Base-by-base conservation (phyloP, 164 flowering plant species). In the Annona cherimola region DNA sequence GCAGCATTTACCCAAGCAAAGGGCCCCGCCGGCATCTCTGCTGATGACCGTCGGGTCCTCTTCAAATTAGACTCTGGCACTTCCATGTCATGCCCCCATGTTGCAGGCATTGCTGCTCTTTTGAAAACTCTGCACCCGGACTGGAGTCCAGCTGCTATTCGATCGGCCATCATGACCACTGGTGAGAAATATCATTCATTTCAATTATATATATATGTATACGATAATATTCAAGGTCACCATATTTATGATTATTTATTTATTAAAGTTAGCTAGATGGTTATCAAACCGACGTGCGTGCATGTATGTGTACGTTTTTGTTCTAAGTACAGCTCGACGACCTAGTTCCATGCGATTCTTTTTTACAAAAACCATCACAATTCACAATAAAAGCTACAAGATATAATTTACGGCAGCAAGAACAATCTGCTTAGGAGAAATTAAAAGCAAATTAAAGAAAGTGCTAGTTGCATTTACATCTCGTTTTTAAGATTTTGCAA, bases 51-150 rank as follows among this genome's bases (percentile, higher is more conserved):
- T 0, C 77, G 88, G 8, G 77, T 82, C 55, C 68, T 41, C 5
- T 89, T 76, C 72, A 88, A 83, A 70, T 46, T 84, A 2, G 74
- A 76, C 0, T 87, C 95, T 7, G 98, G 98, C 19, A 93, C 98
- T 12, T 93, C 98, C 4, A 93, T 93, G 98, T 86, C 98, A 8
- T 88, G 93, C 70, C 98, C 98, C 63, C 98, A 93, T 74, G 79
- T 90, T 60, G 76, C 96, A 1, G 98, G 96, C 45, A 66, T 93
- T 12, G 90, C 67, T 8, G 96, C 93, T 55, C 92, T 93, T 40
- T 83, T 93, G 7, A 90, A 82, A 76, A 83, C 89, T 4, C 87
- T 86, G 5, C 75, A 92, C 70, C 97, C 91, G 0, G 35, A 76
- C 70, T 92, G 97, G 97, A 90, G 93, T 71, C 90, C 94, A 57